Evolutionary conservation across 441 rosid species (phyloP).

Genomic region (Euphorbia celastroides): DNA sequence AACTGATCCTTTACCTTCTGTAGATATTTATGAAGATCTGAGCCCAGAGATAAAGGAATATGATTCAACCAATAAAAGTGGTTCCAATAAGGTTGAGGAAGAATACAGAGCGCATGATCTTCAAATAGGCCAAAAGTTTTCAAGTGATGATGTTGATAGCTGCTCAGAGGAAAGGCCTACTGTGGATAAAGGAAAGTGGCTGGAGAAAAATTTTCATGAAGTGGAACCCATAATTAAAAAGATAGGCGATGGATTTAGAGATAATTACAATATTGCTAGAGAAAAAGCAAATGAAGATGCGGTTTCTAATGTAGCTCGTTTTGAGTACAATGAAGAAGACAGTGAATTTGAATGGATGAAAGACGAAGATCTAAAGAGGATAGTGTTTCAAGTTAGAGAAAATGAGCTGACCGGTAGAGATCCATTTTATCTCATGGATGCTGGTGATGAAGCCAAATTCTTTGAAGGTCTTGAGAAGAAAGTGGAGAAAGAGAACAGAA

Average conservation of each 20-base stretch:
- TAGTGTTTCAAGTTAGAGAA: slow-evolving; percentile 84
- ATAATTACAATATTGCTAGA: slow-evolving; percentile 61
- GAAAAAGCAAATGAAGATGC: slow-evolving; percentile 38
- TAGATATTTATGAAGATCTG: slow-evolving; percentile 21
- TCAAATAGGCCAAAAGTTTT: slow-evolving; percentile 18
- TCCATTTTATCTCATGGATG: slow-evolving; percentile 72
- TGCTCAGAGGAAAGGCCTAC: slow-evolving; percentile 26
- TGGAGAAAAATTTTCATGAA: slow-evolving; percentile 60
- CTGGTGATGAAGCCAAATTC: slow-evolving; percentile 66
- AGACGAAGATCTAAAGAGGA: slow-evolving; percentile 68
- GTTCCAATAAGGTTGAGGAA: slow-evolving; percentile 23
- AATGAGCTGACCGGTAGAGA: slow-evolving; percentile 82
- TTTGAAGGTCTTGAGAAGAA: slow-evolving; percentile 81
- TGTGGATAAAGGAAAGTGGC: slow-evolving; percentile 47
- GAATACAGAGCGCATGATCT: slow-evolving; percentile 21
- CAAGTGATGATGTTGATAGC: slow-evolving; percentile 16
- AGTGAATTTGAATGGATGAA: slow-evolving; percentile 87
- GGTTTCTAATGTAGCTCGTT: slow-evolving; percentile 33
- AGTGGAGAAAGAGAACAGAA: slow-evolving; percentile 75
- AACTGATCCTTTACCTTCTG: slow-evolving; percentile 24
- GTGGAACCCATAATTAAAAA: slow-evolving; percentile 58
- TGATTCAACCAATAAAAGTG: slow-evolving; percentile 22
- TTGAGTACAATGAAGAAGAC: slow-evolving; percentile 40
- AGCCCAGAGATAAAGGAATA: slow-evolving; percentile 19
- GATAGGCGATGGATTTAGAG: slow-evolving; percentile 73